Conservation (phyloP, 768 basidiomycete species). For the Phylloporus sp. region DNA sequence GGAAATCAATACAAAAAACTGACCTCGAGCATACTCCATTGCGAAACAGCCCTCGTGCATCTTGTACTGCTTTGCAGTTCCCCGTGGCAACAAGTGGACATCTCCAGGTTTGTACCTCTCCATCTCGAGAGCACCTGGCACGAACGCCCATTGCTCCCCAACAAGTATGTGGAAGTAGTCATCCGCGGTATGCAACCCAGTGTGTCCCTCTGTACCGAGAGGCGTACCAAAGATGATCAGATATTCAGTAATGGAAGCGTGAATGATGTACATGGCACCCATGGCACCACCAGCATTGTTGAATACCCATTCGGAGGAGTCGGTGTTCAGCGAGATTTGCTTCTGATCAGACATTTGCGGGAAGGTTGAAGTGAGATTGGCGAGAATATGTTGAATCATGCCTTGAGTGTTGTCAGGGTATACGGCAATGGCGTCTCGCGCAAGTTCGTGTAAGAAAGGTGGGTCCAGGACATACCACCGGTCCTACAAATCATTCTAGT, state of each 20-base stretch:
- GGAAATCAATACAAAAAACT: constrained; percentile 14
- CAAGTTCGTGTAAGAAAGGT: constrained; percentile 61
- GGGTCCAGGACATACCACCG: constrained; percentile 88
- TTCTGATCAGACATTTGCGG: constrained; percentile 49
- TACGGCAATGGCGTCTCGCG: constrained; percentile 64
- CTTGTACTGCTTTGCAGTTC: constrained; percentile 92
- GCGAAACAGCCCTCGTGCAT: constrained; percentile 97
- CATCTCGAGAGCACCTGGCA: constrained; percentile 73
- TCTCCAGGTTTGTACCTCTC: constrained; percentile 82
- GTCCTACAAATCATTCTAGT: constrained; percentile 40
- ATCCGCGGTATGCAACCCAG: constrained; percentile 90
- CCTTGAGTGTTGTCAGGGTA: constrained; percentile 59
- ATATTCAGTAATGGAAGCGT: constrained; percentile 96
- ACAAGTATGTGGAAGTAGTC: constrained; percentile 96
- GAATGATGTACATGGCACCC: constrained; percentile 98
- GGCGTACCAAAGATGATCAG: constrained; percentile 95
- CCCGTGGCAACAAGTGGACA: constrained; percentile 79
- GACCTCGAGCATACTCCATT: constrained; percentile 90
- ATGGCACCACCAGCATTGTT: constrained; percentile 98
- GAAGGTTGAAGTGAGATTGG: constrained; percentile 72
- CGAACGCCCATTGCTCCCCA: constrained; percentile 94
- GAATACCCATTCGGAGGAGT: constrained; percentile 84
- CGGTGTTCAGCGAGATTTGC: constrained; percentile 47
- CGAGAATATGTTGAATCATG: constrained; percentile 78
- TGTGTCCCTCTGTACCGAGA: constrained; percentile 94